Percentiles rank a stretch among this genome's conserved stretches.
phyloP scores from a whole-genome alignment of 2,329 filamentous ascomycete species.

The Aspergillus sp. region DNA sequence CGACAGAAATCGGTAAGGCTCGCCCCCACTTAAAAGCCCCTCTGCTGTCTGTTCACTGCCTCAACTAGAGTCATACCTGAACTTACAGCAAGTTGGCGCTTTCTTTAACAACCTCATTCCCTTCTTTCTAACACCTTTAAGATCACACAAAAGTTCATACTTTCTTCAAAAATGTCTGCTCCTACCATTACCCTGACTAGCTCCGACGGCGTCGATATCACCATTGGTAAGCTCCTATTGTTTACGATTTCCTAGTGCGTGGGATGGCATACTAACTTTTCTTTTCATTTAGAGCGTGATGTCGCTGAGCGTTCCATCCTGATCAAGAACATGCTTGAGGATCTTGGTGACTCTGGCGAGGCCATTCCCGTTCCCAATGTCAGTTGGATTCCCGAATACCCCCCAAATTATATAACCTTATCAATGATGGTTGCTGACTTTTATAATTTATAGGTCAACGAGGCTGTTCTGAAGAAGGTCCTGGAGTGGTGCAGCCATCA shows the following conservation, averaged over 20 bases:
- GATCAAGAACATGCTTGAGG: constrained; percentile 98
- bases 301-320: constrained; percentile 89
- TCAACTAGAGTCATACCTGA: too few relatives aligned
- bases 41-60: neutral
- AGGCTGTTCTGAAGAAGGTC: constrained; percentile 89
- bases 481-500: constrained; percentile 98
- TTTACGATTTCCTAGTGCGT: neutral
- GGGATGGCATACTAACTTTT: constrained; percentile 22
- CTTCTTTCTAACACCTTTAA: too few relatives aligned
- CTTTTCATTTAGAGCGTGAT: constrained; percentile 58
- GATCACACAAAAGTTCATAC: too few relatives aligned
- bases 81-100: too few relatives aligned
- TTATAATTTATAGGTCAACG: constrained; percentile 63
- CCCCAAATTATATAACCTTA: too few relatives aligned
- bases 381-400: constrained; percentile 5
- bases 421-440: neutral
- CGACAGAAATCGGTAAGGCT: too few relatives aligned
- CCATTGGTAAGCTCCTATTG: constrained; percentile 44
- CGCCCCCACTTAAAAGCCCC: neutral
- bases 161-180: neutral
- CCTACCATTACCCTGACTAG: constrained; percentile 9
- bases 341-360: constrained; percentile 64
- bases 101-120: too few relatives aligned
- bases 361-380: constrained; percentile 68
- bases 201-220: constrained; percentile 33